These are phyloP conservation scores for Melampsora larici-populina DNA, from an alignment of 1,284 basidiomycete genomes.

Conservation along the genomic window DNA sequence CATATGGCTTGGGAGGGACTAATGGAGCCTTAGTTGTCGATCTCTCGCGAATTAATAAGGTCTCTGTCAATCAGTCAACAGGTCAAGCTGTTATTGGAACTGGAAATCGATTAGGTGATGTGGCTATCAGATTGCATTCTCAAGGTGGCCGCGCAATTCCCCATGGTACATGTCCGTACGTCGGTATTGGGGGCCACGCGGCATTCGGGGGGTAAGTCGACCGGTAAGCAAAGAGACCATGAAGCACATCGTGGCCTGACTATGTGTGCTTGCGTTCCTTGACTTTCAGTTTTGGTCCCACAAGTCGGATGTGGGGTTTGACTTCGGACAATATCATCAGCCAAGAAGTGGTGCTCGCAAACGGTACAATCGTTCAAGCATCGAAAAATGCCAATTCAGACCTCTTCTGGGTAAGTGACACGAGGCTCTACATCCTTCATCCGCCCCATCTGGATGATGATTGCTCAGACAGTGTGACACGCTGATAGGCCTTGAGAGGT, in stretches of 20 bases:
- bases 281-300: constrained; percentile 47
- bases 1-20: constrained; percentile 19
- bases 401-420: too few species aligned
- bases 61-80: constrained; percentile 5
- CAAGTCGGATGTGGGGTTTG: constrained; percentile 52
- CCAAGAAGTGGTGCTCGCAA: constrained; percentile 53
- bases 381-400: too few species aligned
- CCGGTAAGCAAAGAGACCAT: neutral
- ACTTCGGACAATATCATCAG: constrained; percentile 51
- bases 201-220: too few species aligned
- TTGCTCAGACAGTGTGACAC: neutral
- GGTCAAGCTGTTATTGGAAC: constrained; percentile 50
- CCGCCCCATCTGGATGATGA: neutral
- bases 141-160: too few species aligned
- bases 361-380: too few species aligned
- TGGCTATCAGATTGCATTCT: too few species aligned
- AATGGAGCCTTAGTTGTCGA: constrained; percentile 27
- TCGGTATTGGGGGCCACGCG: too few species aligned
- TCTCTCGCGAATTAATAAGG: neutral
- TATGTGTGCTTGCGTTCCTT: neutral
- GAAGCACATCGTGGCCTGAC: neutral
- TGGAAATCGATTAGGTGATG: constrained; percentile 53
- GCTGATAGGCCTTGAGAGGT: constrained; percentile 25
- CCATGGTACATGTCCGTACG: too few species aligned
- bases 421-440: too few species aligned